A percentile compares a stretch with the other conserved stretches of the same genome.
Conservation (phyloP, 805 yeast genomes). For the Candida boidinii region DNA sequence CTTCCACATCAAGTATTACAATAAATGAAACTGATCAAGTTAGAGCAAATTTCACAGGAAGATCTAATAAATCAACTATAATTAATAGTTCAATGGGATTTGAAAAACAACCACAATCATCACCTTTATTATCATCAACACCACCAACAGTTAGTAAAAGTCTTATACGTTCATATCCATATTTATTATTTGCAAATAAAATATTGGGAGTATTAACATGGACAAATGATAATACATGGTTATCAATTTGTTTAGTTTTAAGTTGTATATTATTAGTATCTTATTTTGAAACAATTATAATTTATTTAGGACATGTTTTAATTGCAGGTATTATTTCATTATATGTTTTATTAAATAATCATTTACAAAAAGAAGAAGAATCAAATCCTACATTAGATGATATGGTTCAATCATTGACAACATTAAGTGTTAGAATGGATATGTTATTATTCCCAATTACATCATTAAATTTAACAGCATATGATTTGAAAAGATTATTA, state of each 20-base stretch:
- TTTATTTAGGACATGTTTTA: conserved; percentile 76
- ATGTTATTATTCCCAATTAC: conserved; percentile 75
- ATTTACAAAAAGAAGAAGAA: conserved; percentile 49
- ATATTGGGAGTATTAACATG: conserved; percentile 72
- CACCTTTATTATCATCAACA: conserved; percentile 80
- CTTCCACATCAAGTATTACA: conserved; percentile 17
- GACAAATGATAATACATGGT: conserved; percentile 82
- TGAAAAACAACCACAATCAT: conserved; percentile 37
- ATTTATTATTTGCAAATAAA: conserved; percentile 64
- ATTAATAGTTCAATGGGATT: not conserved
- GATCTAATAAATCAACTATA: conserved; percentile 18
- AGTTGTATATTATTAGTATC: conserved; percentile 49
- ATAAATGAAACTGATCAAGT: conserved; percentile 25
- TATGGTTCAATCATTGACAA: conserved; percentile 66
- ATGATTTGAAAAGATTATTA: conserved; percentile 71
- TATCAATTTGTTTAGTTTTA: conserved; percentile 54
- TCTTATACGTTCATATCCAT: conserved; percentile 77
- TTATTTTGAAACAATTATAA: conserved; percentile 71
- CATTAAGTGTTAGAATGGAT: conserved; percentile 69
- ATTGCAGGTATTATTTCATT: conserved; percentile 53
- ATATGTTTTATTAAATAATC: conserved; percentile 50
- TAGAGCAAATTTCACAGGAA: conserved; percentile 32
- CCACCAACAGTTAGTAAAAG: conserved; percentile 89
- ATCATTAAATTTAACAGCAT: conserved; percentile 58
- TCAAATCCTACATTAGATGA: conserved; percentile 80